These are phyloP conservation scores for Atalantia buxifolia DNA, from an alignment of 345 rosid genomes.

Conservation along the genomic window DNA sequence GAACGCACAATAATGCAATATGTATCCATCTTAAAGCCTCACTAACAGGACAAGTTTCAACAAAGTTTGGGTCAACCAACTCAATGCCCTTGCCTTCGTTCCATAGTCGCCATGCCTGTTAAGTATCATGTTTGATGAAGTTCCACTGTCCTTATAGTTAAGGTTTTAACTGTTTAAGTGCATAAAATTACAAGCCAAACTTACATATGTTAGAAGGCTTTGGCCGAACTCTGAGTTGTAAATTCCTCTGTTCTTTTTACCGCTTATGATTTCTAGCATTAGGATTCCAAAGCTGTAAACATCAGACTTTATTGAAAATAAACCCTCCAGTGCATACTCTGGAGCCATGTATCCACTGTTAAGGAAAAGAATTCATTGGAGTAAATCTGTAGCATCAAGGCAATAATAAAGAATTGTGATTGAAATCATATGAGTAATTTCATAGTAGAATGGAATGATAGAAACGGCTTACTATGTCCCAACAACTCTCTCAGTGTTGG, in stretches of 20 bases:
- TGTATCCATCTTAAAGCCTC: constrained; percentile 45
- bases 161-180: background rate
- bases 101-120: constrained; percentile 50
- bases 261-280: constrained; percentile 39
- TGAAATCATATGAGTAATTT: background rate
- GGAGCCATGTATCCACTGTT: constrained; percentile 60
- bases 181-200: background rate
- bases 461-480: constrained; percentile 45
- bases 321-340: constrained; percentile 45
- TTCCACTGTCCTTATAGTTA: background rate
- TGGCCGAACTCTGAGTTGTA: constrained; percentile 20
- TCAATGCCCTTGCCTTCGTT: constrained; percentile 31
- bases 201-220: constrained; percentile 40
- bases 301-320: constrained; percentile 46
- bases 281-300: constrained; percentile 47
- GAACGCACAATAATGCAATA: constrained; percentile 43
- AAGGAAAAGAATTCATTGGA: background rate
- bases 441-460: background rate
- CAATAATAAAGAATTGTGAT: background rate
- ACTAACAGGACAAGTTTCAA: background rate
- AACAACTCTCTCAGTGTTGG: constrained; percentile 46
- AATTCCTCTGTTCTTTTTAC: constrained; percentile 38
- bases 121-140: background rate
- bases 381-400: background rate
- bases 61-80: constrained; percentile 32